Evolutionary conservation across 2,329 filamentous ascomycete genomes (phyloP), one percentile per base, ranked within the genome.

Genomic region (Microascus cirrosus): DNA sequence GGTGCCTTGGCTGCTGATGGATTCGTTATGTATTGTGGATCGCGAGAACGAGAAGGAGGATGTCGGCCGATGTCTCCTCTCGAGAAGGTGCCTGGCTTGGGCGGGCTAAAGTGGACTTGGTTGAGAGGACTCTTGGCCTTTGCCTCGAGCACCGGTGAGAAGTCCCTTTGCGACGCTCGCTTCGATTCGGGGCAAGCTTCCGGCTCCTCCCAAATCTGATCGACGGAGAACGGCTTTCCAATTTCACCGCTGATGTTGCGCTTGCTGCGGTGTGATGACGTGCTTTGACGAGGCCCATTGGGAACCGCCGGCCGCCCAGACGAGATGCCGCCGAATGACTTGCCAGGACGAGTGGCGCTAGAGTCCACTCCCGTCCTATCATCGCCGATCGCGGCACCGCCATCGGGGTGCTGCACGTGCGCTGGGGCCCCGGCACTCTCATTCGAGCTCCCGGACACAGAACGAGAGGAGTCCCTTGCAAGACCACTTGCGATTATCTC

Each of bases 121-220:
- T 62, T 69, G 22, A 65, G 56, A 13, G 70, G 65, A 53, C 68
- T 70, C 34, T 61, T 64, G 65, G 72, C 63, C 69, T 69, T 65
- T 42, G 66, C 53, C 65, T 70, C 60, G 65, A 73, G 65, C 55
- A 67, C 67, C 58, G 64, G 51, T 34, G 63, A 59, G 22, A 60
- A 45, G 48, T 75, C 67, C 59, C 73, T n/a, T 22, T 24, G 10
- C 45, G 45, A 24, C 3, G 8, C 3, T 22, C 22, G 5, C 12
- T 50, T 50, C 20, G 20, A 50, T 12, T 4, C 20, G 12, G 45
- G 13, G n/a, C 45, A n/a, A 22, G 68, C 76, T 65, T 88, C 83
- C 1, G 90, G 88, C 68, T 96, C 93, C 69, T 96, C 92, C 78
- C 90, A 96, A 60, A 96, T 92, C 66, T 89, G 85, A 67, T 91